Conservation (phyloP, 2,329 filamentous ascomycete genomes). For the Penicillium sp. region DNA sequence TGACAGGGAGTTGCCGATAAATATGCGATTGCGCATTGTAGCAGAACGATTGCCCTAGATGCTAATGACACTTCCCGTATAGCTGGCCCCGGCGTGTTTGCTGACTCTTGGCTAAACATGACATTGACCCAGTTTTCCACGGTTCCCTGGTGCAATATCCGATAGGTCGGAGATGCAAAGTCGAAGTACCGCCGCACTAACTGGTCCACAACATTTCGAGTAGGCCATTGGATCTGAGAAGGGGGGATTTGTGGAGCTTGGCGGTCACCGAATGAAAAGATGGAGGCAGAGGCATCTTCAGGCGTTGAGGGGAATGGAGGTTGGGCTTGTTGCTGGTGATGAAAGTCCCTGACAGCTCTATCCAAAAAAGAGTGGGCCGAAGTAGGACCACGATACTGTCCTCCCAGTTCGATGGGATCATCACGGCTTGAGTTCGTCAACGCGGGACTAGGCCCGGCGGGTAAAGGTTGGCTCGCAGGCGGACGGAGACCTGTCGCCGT, state of each 20-base stretch:
- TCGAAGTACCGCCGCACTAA: constrained; percentile 26
- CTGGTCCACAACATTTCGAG: constrained; percentile 5
- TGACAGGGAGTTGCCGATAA: constrained; percentile 12
- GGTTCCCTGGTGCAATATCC: constrained; percentile 24
- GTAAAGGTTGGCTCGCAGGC: no score
- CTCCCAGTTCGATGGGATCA: constrained; percentile 10
- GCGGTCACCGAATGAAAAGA: constrained; percentile 24
- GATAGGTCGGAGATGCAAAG: constrained; percentile 25
- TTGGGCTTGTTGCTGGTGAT: background rate
- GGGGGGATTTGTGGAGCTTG: constrained; percentile 7
- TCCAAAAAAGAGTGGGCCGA: constrained; percentile 27
- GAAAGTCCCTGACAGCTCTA: constrained; percentile 18
- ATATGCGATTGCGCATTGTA: constrained; percentile 21
- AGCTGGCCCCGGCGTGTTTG: background rate
- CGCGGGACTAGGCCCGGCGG: background rate
- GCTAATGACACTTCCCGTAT: background rate
- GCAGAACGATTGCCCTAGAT: constrained; percentile 15
- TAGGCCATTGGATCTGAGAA: constrained; percentile 20
- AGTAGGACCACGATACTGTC: constrained; percentile 25
- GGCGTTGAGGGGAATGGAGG: background rate
- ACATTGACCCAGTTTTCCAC: constrained; percentile 13
- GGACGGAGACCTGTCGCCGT: no score
- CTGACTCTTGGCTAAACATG: constrained; percentile 8
- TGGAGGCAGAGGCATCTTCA: constrained; percentile 14
- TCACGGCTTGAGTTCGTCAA: background rate